phyloP scores from a whole-genome alignment of 2,329 filamentous ascomycete genomes.

The Xylariaceae sp. region DNA sequence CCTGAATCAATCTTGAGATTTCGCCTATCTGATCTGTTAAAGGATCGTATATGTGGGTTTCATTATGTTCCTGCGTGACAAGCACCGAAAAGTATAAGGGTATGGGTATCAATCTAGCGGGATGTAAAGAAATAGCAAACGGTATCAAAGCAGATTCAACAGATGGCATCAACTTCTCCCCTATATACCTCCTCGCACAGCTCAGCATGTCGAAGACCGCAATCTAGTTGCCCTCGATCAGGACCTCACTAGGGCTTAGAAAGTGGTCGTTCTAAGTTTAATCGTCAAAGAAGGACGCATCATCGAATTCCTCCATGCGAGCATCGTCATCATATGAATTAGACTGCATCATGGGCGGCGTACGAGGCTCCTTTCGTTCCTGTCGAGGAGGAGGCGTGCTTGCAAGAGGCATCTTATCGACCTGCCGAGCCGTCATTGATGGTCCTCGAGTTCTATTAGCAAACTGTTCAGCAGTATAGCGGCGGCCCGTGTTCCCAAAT shows the following conservation, averaged over 20 bases:
- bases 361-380: slow-evolving; percentile 54
- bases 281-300: slow-evolving; percentile 65
- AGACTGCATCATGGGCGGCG: slow-evolving; percentile 67
- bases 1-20: slow-evolving; percentile 25
- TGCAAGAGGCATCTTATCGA: slow-evolving; percentile 49
- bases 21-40: slow-evolving; percentile 8
- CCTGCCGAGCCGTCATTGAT: slow-evolving; percentile 45
- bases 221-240: background rate
- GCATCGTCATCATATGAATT: slow-evolving; percentile 68
- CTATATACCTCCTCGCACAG: background rate
- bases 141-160: slow-evolving; percentile 30
- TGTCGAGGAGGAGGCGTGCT: slow-evolving; percentile 53
- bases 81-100: slow-evolving; percentile 22
- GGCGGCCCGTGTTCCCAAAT: slow-evolving; percentile 65
- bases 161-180: background rate
- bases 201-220: background rate
- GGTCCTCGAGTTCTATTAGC: slow-evolving; percentile 47
- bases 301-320: slow-evolving; percentile 64
- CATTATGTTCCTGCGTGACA: slow-evolving; percentile 27
- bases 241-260: background rate
- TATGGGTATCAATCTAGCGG: slow-evolving; percentile 35
- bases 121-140: slow-evolving; percentile 30
- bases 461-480: slow-evolving; percentile 60
- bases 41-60: slow-evolving; percentile 26
- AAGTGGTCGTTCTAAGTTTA: slow-evolving; percentile 22